Conservation (phyloP, 495 filamentous ascomycete genomes). For the Aspergillus bridgeri region DNA sequence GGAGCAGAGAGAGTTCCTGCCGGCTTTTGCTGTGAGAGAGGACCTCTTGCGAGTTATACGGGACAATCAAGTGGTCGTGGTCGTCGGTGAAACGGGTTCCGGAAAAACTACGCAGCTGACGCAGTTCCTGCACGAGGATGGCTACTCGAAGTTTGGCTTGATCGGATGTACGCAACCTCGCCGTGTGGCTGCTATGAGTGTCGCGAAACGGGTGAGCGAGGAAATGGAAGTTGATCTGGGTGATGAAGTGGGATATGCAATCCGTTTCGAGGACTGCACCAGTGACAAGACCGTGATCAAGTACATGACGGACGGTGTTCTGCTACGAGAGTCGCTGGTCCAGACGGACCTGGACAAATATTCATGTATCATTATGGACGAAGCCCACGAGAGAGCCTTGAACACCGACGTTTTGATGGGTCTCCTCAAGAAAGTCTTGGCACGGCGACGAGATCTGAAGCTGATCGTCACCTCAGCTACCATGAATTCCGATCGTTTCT, state of each 20-base stretch:
- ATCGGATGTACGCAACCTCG: slow-evolving; percentile 96
- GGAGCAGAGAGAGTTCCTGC: slow-evolving; percentile 91
- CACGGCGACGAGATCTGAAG: slow-evolving; percentile 86
- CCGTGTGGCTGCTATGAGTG: slow-evolving; percentile 97
- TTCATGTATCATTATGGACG: slow-evolving; percentile 99
- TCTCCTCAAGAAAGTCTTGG: slow-evolving; percentile 92
- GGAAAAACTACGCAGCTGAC: slow-evolving; percentile 97
- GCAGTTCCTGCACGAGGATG: slow-evolving; percentile 92
- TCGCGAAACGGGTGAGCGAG: slow-evolving; percentile 96
- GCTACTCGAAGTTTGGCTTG: slow-evolving; percentile 79
- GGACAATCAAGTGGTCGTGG: slow-evolving; percentile 95
- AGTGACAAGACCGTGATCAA: slow-evolving; percentile 93
- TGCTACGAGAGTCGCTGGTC: slow-evolving; percentile 87
- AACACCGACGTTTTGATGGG: slow-evolving; percentile 99
- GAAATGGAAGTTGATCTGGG: slow-evolving; percentile 98
- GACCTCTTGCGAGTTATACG: slow-evolving; percentile 91
- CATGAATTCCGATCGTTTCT: slow-evolving; percentile 97
- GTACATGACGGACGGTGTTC: slow-evolving; percentile 98
- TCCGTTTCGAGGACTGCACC: slow-evolving; percentile 98
- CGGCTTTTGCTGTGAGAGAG: slow-evolving; percentile 95
- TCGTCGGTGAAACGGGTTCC: slow-evolving; percentile 94
- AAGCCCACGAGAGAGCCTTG: slow-evolving; percentile 94
- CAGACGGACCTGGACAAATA: slow-evolving; percentile 94
- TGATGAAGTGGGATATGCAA: slow-evolving; percentile 88
- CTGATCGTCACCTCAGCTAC: slow-evolving; percentile 97